These are phyloP conservation scores for Aureobasidium sp. DNA, from an alignment of 2,329 filamentous ascomycete species.

Conservation along the genomic window DNA sequence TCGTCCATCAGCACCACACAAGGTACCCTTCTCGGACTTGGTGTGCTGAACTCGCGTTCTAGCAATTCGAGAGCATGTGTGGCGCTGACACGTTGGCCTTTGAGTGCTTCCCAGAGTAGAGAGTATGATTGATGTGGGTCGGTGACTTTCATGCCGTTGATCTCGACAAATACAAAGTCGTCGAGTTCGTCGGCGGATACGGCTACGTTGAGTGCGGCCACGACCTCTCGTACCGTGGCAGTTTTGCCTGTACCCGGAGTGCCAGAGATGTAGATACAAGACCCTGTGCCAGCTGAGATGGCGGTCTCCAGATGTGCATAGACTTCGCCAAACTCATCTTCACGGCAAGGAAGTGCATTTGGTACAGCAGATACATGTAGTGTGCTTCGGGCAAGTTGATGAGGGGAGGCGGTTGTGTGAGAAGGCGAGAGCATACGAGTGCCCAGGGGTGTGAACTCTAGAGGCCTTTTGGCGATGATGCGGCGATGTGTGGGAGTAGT, in stretches of 20 bases:
- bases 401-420: slow-evolving; percentile 73
- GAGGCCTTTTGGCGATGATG: slow-evolving; percentile 72
- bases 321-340: slow-evolving; percentile 83
- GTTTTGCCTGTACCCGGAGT: slow-evolving; percentile 97
- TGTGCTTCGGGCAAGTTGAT: slow-evolving; percentile 79
- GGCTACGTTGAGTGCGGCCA: slow-evolving; percentile 79
- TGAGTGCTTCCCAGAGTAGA: slow-evolving; percentile 90
- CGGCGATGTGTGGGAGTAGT: slow-evolving; percentile 60
- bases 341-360: slow-evolving; percentile 79
- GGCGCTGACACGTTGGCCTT: slow-evolving; percentile 85
- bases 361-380: slow-evolving; percentile 94
- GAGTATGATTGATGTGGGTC: slow-evolving; percentile 96
- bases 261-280: slow-evolving; percentile 99
- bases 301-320: slow-evolving; percentile 91
- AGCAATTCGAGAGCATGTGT: slow-evolving; percentile 85
- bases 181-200: slow-evolving; percentile 88
- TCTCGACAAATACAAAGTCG: slow-evolving; percentile 98
- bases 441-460: slow-evolving; percentile 93
- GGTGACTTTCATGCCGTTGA: slow-evolving; percentile 99
- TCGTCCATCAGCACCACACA: slow-evolving; percentile 99
- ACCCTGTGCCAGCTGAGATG: slow-evolving; percentile 85
- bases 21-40: slow-evolving; percentile 81
- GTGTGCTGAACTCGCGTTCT: slow-evolving; percentile 86
- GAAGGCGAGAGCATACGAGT: slow-evolving; percentile 74
- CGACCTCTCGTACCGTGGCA: slow-evolving; percentile 91